phyloP scores from a whole-genome alignment of 495 filamentous ascomycete species.

The Neurospora sp. region DNA sequence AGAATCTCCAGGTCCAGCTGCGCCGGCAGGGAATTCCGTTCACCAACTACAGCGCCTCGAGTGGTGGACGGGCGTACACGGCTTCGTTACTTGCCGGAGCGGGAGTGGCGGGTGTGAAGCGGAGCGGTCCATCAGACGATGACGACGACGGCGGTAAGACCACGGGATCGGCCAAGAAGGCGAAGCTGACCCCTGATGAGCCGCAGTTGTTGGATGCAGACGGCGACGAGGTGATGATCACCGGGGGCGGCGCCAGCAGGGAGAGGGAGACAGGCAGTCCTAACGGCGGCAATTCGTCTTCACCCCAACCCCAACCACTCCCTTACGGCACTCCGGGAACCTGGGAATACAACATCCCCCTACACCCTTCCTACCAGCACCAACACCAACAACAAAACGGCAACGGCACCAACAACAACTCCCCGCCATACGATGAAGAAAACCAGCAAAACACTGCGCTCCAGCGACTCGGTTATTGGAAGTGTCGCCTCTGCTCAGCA shows the following conservation, averaged over 20 bases:
- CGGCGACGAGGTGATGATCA: neutral
- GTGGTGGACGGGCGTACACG: neutral
- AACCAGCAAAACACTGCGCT: constrained; percentile 10
- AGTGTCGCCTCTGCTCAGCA: constrained; percentile 32
- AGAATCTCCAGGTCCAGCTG: constrained; percentile 17
- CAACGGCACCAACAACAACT: neutral
- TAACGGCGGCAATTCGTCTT: neutral
- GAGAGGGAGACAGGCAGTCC: neutral
- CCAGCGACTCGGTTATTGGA: constrained; percentile 36
- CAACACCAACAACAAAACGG: neutral
- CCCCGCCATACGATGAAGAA: neutral
- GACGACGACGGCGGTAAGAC: neutral
- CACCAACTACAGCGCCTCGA: neutral
- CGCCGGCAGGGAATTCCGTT: constrained; percentile 1
- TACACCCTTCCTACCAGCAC: neutral
- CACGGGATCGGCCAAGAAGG: neutral
- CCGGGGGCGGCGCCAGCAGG: neutral
- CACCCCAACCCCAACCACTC: neutral
- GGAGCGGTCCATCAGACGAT: neutral
- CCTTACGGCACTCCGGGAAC: neutral
- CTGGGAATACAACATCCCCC: neutral
- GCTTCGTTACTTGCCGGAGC: neutral
- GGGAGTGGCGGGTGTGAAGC: neutral
- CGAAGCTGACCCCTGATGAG: neutral
- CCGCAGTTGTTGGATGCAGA: neutral